phyloP scores from a whole-genome alignment of 495 filamentous ascomycete species.

The Acidiella bohemica region DNA sequence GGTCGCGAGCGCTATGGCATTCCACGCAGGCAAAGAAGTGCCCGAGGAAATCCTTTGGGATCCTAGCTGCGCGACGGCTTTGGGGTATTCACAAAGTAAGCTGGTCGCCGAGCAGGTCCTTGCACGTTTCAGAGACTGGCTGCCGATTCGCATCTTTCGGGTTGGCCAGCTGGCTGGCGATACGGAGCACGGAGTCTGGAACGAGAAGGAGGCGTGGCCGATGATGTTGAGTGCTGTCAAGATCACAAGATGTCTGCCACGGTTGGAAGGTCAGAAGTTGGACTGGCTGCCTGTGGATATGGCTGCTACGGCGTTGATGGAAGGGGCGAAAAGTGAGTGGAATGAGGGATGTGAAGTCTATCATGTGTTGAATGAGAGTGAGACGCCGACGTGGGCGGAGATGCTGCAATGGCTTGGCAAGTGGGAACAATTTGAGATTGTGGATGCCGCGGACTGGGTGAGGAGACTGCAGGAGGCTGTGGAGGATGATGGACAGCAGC shows the following conservation, averaged over 20 bases:
- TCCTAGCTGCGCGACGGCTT: conserved; percentile 36
- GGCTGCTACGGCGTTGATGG: conserved; percentile 37
- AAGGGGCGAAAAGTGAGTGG: conserved; percentile 30
- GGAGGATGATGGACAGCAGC: conserved; percentile 15
- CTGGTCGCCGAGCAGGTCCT: conserved; percentile 47
- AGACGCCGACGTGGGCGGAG: conserved; percentile 32
- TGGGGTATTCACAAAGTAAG: conserved; percentile 51
- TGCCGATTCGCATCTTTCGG: conserved; percentile 32
- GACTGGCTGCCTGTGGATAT: conserved; percentile 48
- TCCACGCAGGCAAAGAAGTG: conserved; percentile 19
- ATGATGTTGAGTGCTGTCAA: conserved; percentile 40
- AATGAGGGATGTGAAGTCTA: conserved; percentile 24
- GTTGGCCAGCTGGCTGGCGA: conserved; percentile 49
- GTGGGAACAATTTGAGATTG: conserved; percentile 26
- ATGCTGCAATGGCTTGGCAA: conserved; percentile 34
- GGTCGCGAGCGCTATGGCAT: conserved; percentile 32
- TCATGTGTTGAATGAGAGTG: conserved; percentile 38
- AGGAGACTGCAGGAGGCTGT: conserved; percentile 26
- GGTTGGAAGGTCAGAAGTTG: conserved; percentile 34
- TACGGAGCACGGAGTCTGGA: conserved; percentile 44
- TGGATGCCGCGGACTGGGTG: conserved; percentile 33
- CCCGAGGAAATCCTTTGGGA: conserved; percentile 37
- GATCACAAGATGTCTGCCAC: conserved; percentile 39
- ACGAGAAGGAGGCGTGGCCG: conserved; percentile 49
- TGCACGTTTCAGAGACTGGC: too few relatives aligned